phyloP scores from a whole-genome alignment of 495 filamentous ascomycete species.

The Annulohypoxylon maeteangense region DNA sequence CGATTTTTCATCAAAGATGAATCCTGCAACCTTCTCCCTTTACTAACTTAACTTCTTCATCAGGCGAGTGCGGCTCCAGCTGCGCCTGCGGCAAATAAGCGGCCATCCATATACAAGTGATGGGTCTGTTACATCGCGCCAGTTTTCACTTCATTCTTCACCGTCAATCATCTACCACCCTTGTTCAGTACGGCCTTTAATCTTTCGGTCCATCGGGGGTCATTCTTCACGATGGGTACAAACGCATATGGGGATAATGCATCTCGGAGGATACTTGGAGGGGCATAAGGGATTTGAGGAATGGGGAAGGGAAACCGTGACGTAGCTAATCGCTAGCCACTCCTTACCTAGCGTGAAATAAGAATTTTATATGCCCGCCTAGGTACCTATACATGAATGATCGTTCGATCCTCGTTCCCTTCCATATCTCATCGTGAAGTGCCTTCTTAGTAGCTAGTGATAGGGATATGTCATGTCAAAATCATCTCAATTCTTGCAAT shows the following conservation, averaged over 20 bases:
- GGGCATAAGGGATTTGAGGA: neutral
- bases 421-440: neutral
- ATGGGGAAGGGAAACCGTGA: slow-evolving; percentile 12
- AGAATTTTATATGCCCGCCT: neutral
- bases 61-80: slow-evolving; percentile 55
- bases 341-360: slow-evolving; percentile 22
- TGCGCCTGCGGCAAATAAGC: slow-evolving; percentile 54
- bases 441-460: neutral
- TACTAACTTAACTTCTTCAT: slow-evolving; percentile 15
- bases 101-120: slow-evolving; percentile 4
- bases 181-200: slow-evolving; percentile 16
- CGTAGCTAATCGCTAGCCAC: slow-evolving; percentile 31
- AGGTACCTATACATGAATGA: neutral
- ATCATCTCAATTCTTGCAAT: neutral
- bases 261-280: slow-evolving; percentile 14
- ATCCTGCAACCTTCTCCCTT: no score
- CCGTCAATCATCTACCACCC: neutral
- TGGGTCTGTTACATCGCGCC: slow-evolving; percentile 25
- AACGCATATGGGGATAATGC: slow-evolving; percentile 7
- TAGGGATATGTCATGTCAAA: neutral
- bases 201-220: slow-evolving; percentile 13
- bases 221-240: slow-evolving; percentile 4
- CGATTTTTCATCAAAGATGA: neutral
- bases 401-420: neutral
- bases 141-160: slow-evolving; percentile 22